phyloP scores from a whole-genome alignment of 768 basidiomycete genomes.

The Suillus ampliporus region DNA sequence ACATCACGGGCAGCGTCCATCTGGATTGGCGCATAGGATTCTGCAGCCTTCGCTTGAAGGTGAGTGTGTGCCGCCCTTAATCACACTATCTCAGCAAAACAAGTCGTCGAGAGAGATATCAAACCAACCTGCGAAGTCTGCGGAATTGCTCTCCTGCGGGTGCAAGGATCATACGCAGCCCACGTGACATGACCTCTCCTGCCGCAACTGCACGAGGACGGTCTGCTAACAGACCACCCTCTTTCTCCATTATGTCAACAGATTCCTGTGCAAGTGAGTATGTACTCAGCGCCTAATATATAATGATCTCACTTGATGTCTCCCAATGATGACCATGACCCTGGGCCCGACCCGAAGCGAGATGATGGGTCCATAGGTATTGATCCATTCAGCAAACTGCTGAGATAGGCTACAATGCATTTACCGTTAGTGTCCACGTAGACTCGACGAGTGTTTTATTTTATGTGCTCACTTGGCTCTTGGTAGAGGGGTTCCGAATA shows the following conservation, averaged over 20 bases:
- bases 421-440: not conserved
- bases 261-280: conserved; percentile 46
- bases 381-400: conserved; percentile 61
- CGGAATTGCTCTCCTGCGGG: conserved; percentile 64
- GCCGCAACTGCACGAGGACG: conserved; percentile 60
- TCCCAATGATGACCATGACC: conserved; percentile 37
- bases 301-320: conserved; percentile 38
- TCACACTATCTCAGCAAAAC: not conserved
- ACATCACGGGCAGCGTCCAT: conserved; percentile 40
- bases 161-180: conserved; percentile 60
- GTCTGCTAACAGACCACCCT: conserved; percentile 60
- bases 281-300: not conserved
- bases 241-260: conserved; percentile 69
- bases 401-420: conserved; percentile 31
- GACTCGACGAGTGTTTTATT: not conserved
- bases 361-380: conserved; percentile 66
- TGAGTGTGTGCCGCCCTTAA: conserved; percentile 61
- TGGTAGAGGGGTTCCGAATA: conserved; percentile 36
- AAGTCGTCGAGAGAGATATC: not conserved
- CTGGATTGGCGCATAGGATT: conserved; percentile 54
- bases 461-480: conserved; percentile 28
- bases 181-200: conserved; percentile 63
- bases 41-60: conserved; percentile 56
- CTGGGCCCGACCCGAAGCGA: conserved; percentile 56
- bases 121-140: conserved; percentile 58